Evolutionary conservation across 2,329 filamentous ascomycete genomes (phyloP).

Genomic region (Aspergillus novoparasiticus): DNA sequence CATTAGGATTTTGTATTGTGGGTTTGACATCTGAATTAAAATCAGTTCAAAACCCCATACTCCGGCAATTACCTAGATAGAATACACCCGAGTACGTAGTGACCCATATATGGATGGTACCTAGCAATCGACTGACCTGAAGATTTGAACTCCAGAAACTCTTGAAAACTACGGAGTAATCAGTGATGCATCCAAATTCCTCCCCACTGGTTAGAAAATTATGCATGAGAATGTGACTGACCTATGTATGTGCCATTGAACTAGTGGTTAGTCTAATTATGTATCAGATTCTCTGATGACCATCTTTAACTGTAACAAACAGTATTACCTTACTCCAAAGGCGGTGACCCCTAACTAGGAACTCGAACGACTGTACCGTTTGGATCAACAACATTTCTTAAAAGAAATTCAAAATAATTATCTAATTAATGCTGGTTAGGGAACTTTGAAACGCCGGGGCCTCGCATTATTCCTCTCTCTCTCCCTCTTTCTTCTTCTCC

Average conservation of each 20-base stretch:
- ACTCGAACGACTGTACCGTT: slow-evolving; percentile 3
- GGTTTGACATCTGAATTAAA: background rate
- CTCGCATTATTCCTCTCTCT: slow-evolving; percentile 17
- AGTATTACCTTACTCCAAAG: slow-evolving; percentile 1
- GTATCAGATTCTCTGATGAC: background rate
- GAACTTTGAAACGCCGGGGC: slow-evolving; percentile 29
- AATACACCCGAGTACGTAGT: background rate
- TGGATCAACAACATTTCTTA: background rate
- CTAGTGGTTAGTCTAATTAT: background rate
- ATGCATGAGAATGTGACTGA: background rate
- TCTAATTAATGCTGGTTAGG: slow-evolving; percentile 24
- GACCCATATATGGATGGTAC: background rate
- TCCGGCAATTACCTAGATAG: background rate
- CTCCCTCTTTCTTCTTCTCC: slow-evolving; percentile 16
- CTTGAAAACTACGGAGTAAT: too few relatives aligned
- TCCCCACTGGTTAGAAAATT: background rate
- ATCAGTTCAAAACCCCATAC: background rate
- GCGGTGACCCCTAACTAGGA: slow-evolving; percentile 8
- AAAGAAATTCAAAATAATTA: slow-evolving; percentile 20
- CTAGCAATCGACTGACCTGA: background rate
- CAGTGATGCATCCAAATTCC: background rate
- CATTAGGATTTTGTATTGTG: background rate
- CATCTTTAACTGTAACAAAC: slow-evolving; percentile 1
- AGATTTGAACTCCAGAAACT: background rate
- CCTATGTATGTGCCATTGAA: background rate